Evolutionary conservation across 495 filamentous ascomycete species (phyloP).

Genomic region (Aspergillus olivimuriae): DNA sequence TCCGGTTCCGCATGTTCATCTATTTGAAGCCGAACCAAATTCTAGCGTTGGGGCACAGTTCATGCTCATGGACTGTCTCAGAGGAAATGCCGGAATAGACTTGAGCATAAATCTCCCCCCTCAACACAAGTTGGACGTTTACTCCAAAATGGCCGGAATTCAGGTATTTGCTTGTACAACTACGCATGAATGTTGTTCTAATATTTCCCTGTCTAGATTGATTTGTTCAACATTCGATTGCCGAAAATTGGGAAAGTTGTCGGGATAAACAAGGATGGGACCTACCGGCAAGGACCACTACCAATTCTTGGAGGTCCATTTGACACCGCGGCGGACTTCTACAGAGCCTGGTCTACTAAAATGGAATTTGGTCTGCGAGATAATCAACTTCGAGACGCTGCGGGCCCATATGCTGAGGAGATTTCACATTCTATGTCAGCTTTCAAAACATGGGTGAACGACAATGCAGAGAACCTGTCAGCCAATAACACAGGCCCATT

Average conservation of each 20-base stretch:
- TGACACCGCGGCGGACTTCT: background rate
- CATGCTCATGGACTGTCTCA: constrained; percentile 1
- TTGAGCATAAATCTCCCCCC: background rate
- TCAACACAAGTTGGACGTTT: background rate
- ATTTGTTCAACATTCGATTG: constrained; percentile 1
- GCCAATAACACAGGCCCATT: constrained; percentile 1
- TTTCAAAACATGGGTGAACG: constrained; percentile 1
- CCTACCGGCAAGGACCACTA: background rate
- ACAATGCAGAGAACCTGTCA: background rate
- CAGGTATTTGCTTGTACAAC: background rate
- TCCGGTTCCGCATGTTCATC: constrained; percentile 1
- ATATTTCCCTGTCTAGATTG: constrained; percentile 1
- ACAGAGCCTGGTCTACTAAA: background rate
- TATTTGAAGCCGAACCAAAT: background rate
- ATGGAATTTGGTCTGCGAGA: constrained; percentile 4
- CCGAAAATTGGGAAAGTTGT: background rate
- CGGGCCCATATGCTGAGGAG: constrained; percentile 1
- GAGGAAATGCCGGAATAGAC: constrained; percentile 1
- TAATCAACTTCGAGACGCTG: constrained; percentile 4
- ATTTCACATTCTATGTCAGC: background rate
- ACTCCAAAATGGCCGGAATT: background rate
- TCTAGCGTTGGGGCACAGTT: constrained; percentile 3
- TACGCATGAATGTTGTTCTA: too few species aligned
- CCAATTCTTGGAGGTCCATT: background rate
- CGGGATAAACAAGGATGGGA: background rate